Base-by-base conservation (phyloP, 140 eudicot genomes). In the Flaveria floridana region DNA sequence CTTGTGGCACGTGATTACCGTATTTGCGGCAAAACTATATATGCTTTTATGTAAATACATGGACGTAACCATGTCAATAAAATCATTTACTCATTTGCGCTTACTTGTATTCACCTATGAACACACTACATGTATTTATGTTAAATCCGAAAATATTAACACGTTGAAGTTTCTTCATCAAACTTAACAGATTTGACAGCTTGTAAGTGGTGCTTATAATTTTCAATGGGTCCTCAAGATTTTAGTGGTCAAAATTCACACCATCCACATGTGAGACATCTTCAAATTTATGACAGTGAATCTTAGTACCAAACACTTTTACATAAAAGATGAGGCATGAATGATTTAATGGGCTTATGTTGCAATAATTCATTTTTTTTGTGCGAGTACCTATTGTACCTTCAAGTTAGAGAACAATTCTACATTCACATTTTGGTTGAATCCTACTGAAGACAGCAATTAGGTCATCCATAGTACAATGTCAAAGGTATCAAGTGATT, bases 371-470 rank as follows among this genome's bases (percentile, higher is more conserved):
- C 11, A 11, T 11, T 46, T 9, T 52, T 14, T 52, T 20, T 16
- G 58, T n/a, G 20, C 58, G n/a, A 48, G 55, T 14, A 10, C 55
- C 20, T 13, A 51, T 14, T 51, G 58, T 52, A 52, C 20, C 58
- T 52, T 52, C 8, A 52, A 15, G 14, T 52, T 15, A 52, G 58
- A n/a, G 21, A 52, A 52, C 19, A 20, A 52, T 52, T 52, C 20
- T 14, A 52, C 7, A 52, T 52, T 3, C 58, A 52, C 58, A 52
- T 52, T 52, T 30, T 52, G 21, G 58, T 52, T 52, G 58, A 19
- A 9, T 76, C 66, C 80, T 76, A 76, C 67, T 76, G 52, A 76
- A 76, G 80, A 76, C 66, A 76, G 44, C 80, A 76, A 16, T 50
- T 62, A 63, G 72, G 53, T 28, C 34, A 65, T 71, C 66, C 50